A percentile compares a stretch with the other conserved stretches of the same genome.
phyloP scores from a whole-genome alignment of 2,329 filamentous ascomycete species.

The Davidsoniella eucalypti region DNA sequence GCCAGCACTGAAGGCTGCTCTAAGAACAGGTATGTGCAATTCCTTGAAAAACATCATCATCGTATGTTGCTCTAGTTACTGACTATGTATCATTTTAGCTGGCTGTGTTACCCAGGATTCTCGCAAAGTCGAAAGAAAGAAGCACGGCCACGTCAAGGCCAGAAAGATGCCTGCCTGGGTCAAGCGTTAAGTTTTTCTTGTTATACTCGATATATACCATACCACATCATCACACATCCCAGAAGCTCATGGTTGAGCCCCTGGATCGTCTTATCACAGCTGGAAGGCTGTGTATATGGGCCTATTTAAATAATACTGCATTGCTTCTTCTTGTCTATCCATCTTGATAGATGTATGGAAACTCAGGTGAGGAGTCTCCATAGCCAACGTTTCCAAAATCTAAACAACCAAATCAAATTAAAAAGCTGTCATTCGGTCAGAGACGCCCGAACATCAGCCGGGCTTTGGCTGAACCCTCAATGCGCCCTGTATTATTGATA shows the following conservation, averaged over 20 bases:
- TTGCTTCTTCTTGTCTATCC: too few relatives aligned
- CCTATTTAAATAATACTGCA: too few relatives aligned
- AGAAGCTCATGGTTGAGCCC: not conserved
- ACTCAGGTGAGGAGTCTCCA: too few relatives aligned
- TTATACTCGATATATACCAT: not conserved
- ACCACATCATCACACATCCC: not conserved
- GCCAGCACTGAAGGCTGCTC: conserved; percentile 70
- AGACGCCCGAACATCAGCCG: too few relatives aligned
- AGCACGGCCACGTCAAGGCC: conserved; percentile 87
- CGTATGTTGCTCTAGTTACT: conserved; percentile 21
- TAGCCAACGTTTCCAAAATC: too few relatives aligned
- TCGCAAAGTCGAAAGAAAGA: conserved; percentile 93
- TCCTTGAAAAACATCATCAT: conserved; percentile 5
- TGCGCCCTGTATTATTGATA: not conserved
- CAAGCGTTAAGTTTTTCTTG: conserved; percentile 42
- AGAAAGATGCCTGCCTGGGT: conserved; percentile 98
- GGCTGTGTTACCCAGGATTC: conserved; percentile 84
- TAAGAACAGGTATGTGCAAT: conserved; percentile 57
- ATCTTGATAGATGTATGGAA: too few relatives aligned
- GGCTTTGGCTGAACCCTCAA: too few relatives aligned
- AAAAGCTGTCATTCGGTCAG: too few relatives aligned
- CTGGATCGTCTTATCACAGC: not conserved
- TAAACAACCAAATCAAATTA: too few relatives aligned
- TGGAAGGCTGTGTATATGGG: not conserved
- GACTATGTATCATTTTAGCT: conserved; percentile 39